Evolutionary conservation across 2,329 filamentous ascomycete genomes (phyloP).

Genomic region (Massarina eburnea): DNA sequence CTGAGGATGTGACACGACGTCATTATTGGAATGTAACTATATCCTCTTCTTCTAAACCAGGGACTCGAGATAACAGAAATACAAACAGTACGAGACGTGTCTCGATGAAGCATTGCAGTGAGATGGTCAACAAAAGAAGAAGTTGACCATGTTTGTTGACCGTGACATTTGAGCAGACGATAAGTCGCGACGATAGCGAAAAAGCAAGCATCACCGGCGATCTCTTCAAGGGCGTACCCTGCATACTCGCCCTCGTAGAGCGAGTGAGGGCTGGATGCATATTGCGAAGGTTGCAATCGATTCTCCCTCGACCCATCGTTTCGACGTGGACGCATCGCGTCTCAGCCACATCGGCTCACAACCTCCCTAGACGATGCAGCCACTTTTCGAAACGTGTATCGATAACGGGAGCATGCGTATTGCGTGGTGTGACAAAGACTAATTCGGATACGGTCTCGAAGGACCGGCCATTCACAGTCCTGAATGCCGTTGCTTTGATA

Average conservation of each 20-base stretch:
- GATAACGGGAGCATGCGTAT: conserved; percentile 15
- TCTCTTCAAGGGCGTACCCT: conserved; percentile 3
- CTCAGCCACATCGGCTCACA: conserved; percentile 7
- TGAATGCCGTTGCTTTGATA: background rate
- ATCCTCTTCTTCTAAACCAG: conserved; percentile 14
- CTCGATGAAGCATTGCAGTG: conserved; percentile 4
- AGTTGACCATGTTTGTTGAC: background rate
- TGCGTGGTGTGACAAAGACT: background rate
- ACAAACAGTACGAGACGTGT: conserved; percentile 18
- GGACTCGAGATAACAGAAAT: conserved; percentile 19
- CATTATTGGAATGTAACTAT: conserved; percentile 36
- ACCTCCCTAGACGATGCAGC: conserved; percentile 11
- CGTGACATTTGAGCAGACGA: conserved; percentile 6
- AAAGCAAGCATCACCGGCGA: conserved; percentile 2
- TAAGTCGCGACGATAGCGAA: conserved; percentile 9
- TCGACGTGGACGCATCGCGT: conserved; percentile 1
- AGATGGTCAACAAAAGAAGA: conserved; percentile 3
- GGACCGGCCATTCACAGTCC: background rate
- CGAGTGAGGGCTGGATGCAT: conserved; percentile 8
- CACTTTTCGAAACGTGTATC: conserved; percentile 18
- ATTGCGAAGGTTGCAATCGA: conserved; percentile 8
- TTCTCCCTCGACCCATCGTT: background rate
- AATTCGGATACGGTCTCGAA: too few relatives aligned
- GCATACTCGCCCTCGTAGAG: conserved; percentile 1
- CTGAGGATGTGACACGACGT: conserved; percentile 28